Evolutionary conservation across 768 basidiomycete genomes (phyloP).

Genomic region (Pholiota conissans): DNA sequence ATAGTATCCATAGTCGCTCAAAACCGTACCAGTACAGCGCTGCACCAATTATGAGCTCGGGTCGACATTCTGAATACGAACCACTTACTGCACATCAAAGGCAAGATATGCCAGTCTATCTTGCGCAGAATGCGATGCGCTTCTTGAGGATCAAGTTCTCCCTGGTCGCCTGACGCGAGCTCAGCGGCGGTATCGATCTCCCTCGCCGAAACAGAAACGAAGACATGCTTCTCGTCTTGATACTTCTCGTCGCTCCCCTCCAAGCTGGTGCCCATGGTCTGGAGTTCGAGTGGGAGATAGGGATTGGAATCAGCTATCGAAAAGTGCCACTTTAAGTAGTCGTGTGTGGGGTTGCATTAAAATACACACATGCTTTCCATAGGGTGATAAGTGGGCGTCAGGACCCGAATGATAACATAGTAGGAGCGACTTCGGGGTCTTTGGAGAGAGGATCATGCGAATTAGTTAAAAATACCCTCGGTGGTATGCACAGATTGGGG

Average conservation of each 20-base stretch:
- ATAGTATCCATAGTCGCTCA: background rate
- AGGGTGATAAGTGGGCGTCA: slow-evolving; percentile 15
- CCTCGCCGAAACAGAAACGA: slow-evolving; percentile 40
- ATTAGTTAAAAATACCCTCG: background rate
- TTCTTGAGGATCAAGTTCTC: slow-evolving; percentile 51
- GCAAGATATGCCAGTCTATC: slow-evolving; percentile 67
- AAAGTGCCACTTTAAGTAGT: slow-evolving; percentile 12
- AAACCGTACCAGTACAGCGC: slow-evolving; percentile 54
- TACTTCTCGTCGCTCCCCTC: slow-evolving; percentile 41
- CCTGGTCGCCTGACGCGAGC: slow-evolving; percentile 45
- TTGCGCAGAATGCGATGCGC: slow-evolving; percentile 58
- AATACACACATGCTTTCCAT: slow-evolving; percentile 21
- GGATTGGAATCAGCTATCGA: slow-evolving; percentile 24
- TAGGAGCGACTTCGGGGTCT: background rate
- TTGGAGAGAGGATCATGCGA: background rate
- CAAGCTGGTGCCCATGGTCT: slow-evolving; percentile 39
- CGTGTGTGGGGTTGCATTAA: slow-evolving; percentile 10
- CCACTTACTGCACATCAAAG: slow-evolving; percentile 69
- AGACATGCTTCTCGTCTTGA: slow-evolving; percentile 26
- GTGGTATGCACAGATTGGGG: background rate
- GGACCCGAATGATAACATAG: slow-evolving; percentile 10
- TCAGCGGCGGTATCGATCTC: slow-evolving; percentile 66
- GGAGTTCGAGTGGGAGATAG: slow-evolving; percentile 34
- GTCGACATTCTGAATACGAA: background rate
- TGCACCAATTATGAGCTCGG: slow-evolving; percentile 19